Conservation (phyloP, 352 stramenopile species). For the Thalassiosira mediterranea region DNA sequence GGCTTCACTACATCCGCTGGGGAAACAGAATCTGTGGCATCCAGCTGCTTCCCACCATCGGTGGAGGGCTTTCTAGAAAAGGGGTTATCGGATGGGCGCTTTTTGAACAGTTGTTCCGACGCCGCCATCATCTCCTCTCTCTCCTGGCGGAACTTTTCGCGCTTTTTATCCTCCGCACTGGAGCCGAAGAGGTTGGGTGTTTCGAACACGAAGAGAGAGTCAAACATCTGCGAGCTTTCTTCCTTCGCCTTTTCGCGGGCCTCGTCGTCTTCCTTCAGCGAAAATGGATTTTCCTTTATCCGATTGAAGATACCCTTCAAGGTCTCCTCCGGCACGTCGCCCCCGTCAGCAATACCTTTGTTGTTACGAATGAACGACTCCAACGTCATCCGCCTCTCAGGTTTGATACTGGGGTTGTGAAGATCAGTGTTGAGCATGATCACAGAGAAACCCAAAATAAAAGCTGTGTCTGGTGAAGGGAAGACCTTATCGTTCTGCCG, state of each 20-base stretch:
- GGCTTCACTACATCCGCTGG: constrained; percentile 85
- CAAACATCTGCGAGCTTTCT: constrained; percentile 55
- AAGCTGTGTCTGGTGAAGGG: constrained; percentile 94
- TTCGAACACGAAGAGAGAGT: constrained; percentile 78
- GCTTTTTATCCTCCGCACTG: constrained; percentile 72
- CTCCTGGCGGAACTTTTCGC: constrained; percentile 87
- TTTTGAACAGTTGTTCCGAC: constrained; percentile 81
- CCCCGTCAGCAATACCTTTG: constrained; percentile 94
- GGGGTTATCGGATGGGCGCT: constrained; percentile 47
- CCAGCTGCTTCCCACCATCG: constrained; percentile 21
- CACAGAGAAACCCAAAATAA: constrained; percentile 96
- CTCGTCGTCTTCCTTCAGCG: constrained; percentile 95
- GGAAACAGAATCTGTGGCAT: constrained; percentile 61
- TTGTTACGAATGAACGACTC: constrained; percentile 97
- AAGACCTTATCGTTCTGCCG: constrained; percentile 90
- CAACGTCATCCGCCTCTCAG: constrained; percentile 97
- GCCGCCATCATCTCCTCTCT: constrained; percentile 85
- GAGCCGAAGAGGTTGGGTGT: constrained; percentile 56
- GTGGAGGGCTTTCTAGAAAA: constrained; percentile 17
- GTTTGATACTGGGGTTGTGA: constrained; percentile 97
- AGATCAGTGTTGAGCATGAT: constrained; percentile 98
- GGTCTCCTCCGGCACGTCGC: constrained; percentile 93
- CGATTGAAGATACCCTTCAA: constrained; percentile 93
- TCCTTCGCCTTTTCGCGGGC: constrained; percentile 74
- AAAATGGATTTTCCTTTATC: constrained; percentile 95